Evolutionary conservation across 2,329 filamentous ascomycete genomes (phyloP).

Genomic region (Verticillium dahliae): DNA sequence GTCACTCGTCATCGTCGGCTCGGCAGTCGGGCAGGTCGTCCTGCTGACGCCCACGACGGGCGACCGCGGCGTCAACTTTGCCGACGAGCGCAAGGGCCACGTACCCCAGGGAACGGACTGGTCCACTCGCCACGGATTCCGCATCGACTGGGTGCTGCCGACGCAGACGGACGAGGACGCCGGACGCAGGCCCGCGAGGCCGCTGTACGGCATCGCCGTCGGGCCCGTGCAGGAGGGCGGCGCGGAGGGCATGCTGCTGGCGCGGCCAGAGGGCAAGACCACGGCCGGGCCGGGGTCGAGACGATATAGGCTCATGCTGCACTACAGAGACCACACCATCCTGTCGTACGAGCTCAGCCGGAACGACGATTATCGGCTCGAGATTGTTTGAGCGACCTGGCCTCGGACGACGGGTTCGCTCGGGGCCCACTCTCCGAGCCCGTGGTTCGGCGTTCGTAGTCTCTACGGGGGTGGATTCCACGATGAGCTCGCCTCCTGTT

Average conservation of each 20-base stretch:
- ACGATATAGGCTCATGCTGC: slow-evolving; percentile 63
- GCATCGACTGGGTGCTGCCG: slow-evolving; percentile 47
- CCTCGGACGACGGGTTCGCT: background rate
- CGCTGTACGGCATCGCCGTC: slow-evolving; percentile 62
- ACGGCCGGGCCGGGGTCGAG: slow-evolving; percentile 23
- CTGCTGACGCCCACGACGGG: slow-evolving; percentile 50
- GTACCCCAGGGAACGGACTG: slow-evolving; percentile 8
- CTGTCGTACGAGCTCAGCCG: slow-evolving; percentile 61
- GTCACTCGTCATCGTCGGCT: slow-evolving; percentile 61
- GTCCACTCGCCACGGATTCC: slow-evolving; percentile 36
- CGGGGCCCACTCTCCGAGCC: background rate
- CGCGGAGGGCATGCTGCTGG: slow-evolving; percentile 15
- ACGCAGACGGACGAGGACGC: slow-evolving; percentile 36
- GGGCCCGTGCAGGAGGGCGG: slow-evolving; percentile 51
- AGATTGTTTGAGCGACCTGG: background rate
- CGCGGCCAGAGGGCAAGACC: slow-evolving; percentile 2
- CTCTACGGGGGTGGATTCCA: too few relatives aligned
- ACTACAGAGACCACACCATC: slow-evolving; percentile 64
- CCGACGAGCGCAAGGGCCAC: background rate
- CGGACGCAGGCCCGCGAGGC: slow-evolving; percentile 35
- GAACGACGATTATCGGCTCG: slow-evolving; percentile 20
- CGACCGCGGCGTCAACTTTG: slow-evolving; percentile 8
- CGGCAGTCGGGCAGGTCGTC: slow-evolving; percentile 58
- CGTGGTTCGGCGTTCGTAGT: background rate
- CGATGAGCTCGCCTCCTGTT: too few relatives aligned